Base-by-base conservation (phyloP, 2,329 filamentous ascomycete species). In the Colletotrichum sansevieriae region DNA sequence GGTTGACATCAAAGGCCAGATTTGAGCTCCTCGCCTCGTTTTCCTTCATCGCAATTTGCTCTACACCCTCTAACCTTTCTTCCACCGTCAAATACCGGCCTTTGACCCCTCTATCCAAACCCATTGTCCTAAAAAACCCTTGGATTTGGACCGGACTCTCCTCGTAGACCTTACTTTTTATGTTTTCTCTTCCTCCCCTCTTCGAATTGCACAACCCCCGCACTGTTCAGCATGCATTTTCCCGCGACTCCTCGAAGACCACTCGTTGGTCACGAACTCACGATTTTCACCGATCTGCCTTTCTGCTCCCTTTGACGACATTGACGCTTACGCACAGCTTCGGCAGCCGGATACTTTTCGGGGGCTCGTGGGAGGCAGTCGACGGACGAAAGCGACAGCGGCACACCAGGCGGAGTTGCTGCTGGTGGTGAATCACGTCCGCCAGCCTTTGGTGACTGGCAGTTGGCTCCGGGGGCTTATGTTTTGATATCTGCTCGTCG, bases 1-100 rank as follows among this genome's bases (percentile, higher is more conserved):
- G 78, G 92, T 98, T 84, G 95, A 98, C 83, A 97, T 98, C 84
- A 98, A 98, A 84, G 95, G 95, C 76, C 95, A 98, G 83, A 97
- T 98, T 77, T 96, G 84, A 91, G 74, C 61, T 71, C 52, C 35
- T 55, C 64, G 63, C 55, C 43, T 43, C 68, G 37, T 63, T 55
- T 70, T 33, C 49, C 13, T 43, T 63, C 54, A 46, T 60, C n/a
- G 35, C 66, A 65, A 56, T n/a, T 35, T 68, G 63, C 66, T 56
- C 56, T 55, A 51, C 49, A 69, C 63, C 62, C 22, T 37, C 54
- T 59, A 15, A 60, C 55, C 25, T 41, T 25, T 37, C 18, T 37
- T 25, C 55, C 39, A 41, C 33, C 55, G 35, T 25, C 66, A 49
- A 55, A 49, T 18, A n/a, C 3, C 5, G 29, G 62, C 55, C 41